Conservation (phyloP, 768 basidiomycete genomes). For the Tricholomella constricta region DNA sequence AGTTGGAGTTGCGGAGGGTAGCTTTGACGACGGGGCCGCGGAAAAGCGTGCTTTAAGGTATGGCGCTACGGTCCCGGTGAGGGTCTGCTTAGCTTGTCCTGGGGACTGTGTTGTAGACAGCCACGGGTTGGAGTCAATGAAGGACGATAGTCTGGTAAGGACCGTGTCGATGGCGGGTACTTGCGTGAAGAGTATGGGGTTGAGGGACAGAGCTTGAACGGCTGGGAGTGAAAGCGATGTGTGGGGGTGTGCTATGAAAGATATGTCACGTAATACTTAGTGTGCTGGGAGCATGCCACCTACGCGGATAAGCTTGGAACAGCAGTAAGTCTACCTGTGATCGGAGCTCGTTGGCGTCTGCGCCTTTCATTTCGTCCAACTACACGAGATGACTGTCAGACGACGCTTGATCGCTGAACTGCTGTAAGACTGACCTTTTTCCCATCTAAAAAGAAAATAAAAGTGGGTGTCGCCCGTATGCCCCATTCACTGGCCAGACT, state of each 20-base stretch:
- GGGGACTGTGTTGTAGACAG: slow-evolving; percentile 29
- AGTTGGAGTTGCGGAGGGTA: slow-evolving; percentile 35
- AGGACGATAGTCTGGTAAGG: slow-evolving; percentile 57
- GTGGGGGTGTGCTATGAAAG: slow-evolving; percentile 72
- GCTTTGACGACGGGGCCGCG: slow-evolving; percentile 19
- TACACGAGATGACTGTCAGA: slow-evolving; percentile 25
- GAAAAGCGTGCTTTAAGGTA: slow-evolving; percentile 67
- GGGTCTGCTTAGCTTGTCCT: slow-evolving; percentile 47
- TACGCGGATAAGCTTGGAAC: slow-evolving; percentile 80
- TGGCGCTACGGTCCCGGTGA: slow-evolving; percentile 53
- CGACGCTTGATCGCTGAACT: neutral
- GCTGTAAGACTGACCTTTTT: slow-evolving; percentile 52
- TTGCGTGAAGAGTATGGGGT: slow-evolving; percentile 76
- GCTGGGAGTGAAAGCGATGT: slow-evolving; percentile 57
- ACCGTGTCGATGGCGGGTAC: slow-evolving; percentile 70
- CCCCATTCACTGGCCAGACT: slow-evolving; percentile 63
- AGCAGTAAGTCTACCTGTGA: slow-evolving; percentile 75
- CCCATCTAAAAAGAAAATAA: slow-evolving; percentile 83
- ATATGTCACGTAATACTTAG: neutral
- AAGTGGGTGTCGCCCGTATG: slow-evolving; percentile 83
- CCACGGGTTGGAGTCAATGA: slow-evolving; percentile 55
- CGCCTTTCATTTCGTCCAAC: slow-evolving; percentile 74
- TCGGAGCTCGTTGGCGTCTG: slow-evolving; percentile 64
- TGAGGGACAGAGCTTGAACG: slow-evolving; percentile 62
- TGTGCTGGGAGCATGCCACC: slow-evolving; percentile 29